Percentiles rank a stretch among this genome's conserved stretches.
These are phyloP conservation scores for Paramyrothecium sp. DNA, from an alignment of 2,329 filamentous ascomycete species.

Conservation along the genomic window DNA sequence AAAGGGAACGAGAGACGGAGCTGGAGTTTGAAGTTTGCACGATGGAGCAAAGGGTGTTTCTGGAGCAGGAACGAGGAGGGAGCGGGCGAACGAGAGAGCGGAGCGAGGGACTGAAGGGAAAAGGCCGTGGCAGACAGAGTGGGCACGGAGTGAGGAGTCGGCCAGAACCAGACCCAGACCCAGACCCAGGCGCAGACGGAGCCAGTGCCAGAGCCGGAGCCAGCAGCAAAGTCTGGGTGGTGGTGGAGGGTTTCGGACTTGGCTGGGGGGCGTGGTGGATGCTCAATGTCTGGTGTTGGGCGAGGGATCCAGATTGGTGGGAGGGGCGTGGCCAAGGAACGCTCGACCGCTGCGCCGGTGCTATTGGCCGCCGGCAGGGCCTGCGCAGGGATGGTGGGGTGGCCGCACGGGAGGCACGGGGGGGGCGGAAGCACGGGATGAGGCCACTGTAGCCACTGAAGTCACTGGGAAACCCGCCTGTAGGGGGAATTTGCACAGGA, in stretches of 20 bases:
- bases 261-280: background rate
- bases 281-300: background rate
- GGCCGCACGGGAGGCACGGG: background rate
- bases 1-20: background rate
- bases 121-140: background rate
- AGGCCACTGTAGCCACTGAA: background rate
- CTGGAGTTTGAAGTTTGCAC: background rate
- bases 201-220: no score
- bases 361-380: background rate
- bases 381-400: background rate
- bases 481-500: background rate
- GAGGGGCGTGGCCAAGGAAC: background rate
- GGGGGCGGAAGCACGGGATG: background rate
- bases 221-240: background rate
- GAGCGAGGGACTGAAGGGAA: background rate
- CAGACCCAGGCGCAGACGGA: background rate
- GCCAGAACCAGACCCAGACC: background rate
- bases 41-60: background rate
- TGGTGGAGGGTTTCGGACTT: background rate
- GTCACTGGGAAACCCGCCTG: background rate
- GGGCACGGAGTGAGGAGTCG: background rate
- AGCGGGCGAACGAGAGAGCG: no score
- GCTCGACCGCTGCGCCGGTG: background rate
- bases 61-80: background rate
- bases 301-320: background rate